A percentile compares a stretch with the other conserved stretches of the same genome.
phyloP scores from a whole-genome alignment of 148 eudicot species.

The Silene uniflora region DNA sequence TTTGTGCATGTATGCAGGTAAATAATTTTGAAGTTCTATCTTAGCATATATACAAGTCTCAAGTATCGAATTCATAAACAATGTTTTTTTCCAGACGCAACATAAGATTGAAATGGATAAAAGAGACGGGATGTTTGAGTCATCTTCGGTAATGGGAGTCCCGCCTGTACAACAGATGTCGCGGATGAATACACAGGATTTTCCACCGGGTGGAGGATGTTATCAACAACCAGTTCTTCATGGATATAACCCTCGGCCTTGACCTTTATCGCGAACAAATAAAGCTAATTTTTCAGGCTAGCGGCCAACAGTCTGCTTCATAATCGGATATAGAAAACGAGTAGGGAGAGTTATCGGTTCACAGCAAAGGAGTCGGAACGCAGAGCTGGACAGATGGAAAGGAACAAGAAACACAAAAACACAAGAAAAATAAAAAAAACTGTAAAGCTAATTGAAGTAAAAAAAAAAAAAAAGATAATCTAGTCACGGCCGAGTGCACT shows the following conservation, averaged over 20 bases:
- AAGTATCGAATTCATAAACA: background rate
- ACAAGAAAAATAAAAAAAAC: background rate
- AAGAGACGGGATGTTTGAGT: constrained; percentile 46
- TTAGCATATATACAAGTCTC: background rate
- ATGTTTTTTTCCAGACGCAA: constrained; percentile 42
- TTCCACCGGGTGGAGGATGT: constrained; percentile 16
- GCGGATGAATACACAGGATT: constrained; percentile 20
- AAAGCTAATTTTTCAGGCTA: too few species aligned
- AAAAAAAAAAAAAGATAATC: too few species aligned
- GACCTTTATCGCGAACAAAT: background rate
- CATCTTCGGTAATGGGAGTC: constrained; percentile 24
- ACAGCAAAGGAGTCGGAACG: background rate
- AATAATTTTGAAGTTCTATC: background rate
- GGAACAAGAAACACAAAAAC: background rate
- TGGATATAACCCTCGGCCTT: constrained; percentile 17
- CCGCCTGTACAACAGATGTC: constrained; percentile 37
- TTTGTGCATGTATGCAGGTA: constrained; percentile 59
- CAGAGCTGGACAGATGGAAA: too few species aligned
- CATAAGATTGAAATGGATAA: constrained; percentile 59
- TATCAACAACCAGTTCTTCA: constrained; percentile 14
- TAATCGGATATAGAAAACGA: too few species aligned
- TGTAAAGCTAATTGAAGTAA: background rate
- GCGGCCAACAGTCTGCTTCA: too few species aligned
- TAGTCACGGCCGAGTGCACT: too few species aligned
- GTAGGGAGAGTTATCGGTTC: too few species aligned